Conservation (phyloP, 495 filamentous ascomycete species). For the Rusavskia elegans region DNA sequence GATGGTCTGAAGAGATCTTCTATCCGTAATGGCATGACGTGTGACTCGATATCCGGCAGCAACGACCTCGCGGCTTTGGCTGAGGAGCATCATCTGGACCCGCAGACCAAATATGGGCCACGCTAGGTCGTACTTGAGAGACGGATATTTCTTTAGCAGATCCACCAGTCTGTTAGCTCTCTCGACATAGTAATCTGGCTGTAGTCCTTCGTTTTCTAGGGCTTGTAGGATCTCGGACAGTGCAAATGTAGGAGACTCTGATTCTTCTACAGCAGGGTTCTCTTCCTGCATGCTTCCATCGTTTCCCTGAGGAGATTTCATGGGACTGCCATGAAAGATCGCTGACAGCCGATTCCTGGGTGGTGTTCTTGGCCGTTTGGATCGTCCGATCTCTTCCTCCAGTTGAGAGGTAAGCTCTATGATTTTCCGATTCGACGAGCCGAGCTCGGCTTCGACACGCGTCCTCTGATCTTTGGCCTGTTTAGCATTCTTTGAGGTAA, state of each 20-base stretch:
- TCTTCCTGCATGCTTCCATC: conserved; percentile 27
- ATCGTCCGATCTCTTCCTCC: conserved; percentile 49
- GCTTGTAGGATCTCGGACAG: conserved; percentile 78
- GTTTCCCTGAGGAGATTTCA: conserved; percentile 50
- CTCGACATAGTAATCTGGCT: conserved; percentile 86
- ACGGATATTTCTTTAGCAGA: conserved; percentile 82
- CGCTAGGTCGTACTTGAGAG: conserved; percentile 85
- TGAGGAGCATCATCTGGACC: conserved; percentile 88
- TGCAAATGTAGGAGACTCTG: conserved; percentile 80
- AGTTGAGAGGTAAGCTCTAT: conserved; percentile 67
- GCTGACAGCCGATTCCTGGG: conserved; percentile 50
- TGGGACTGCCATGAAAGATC: conserved; percentile 45
- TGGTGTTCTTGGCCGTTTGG: conserved; percentile 53
- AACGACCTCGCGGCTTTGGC: conserved; percentile 87
- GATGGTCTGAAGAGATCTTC: conserved; percentile 75
- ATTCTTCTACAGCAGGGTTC: conserved; percentile 39
- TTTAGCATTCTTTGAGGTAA: conserved; percentile 89
- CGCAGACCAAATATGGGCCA: conserved; percentile 89
- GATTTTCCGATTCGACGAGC: conserved; percentile 78
- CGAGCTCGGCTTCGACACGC: conserved; percentile 79
- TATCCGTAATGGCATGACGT: conserved; percentile 85
- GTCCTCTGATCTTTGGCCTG: conserved; percentile 83
- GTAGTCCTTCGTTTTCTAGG: conserved; percentile 71
- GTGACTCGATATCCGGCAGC: conserved; percentile 88
- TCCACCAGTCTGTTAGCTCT: conserved; percentile 82